Conservation (phyloP, 148 eudicot genomes). For the Rhododendron griersonianum region DNA sequence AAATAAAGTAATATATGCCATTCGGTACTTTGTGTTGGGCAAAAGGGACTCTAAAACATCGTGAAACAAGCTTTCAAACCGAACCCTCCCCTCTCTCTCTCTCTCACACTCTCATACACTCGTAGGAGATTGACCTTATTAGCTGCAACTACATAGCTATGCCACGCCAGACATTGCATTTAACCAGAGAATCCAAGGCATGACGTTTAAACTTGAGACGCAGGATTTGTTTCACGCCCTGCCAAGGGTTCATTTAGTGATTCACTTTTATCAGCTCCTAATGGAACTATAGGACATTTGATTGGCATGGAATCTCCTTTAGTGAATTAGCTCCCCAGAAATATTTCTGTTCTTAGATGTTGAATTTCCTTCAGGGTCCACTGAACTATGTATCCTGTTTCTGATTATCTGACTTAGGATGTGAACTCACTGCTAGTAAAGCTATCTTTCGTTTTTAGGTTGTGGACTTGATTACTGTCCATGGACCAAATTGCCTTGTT, state of each 20-base stretch:
- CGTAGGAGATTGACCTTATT: not conserved
- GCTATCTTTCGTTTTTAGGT: constrained; percentile 35
- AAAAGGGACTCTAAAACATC: not conserved
- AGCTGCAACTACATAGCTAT: not conserved
- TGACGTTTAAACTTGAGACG: not conserved
- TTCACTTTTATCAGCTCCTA: not conserved
- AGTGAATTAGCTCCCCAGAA: not conserved
- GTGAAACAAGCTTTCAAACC: not conserved
- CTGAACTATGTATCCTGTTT: not conserved
- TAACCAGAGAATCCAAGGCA: not conserved
- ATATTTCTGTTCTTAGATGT: not conserved
- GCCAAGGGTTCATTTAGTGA: not conserved
- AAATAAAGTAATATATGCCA: not conserved
- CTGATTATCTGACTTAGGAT: not conserved
- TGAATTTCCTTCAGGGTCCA: not conserved
- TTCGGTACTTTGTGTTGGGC: not conserved
- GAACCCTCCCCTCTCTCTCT: not conserved
- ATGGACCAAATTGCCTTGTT: constrained; percentile 59
- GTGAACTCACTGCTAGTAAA: not conserved
- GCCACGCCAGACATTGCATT: not conserved
- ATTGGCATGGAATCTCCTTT: not conserved
- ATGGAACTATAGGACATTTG: not conserved
- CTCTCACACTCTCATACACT: not conserved
- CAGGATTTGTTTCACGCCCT: not conserved
- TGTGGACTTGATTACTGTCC: constrained; percentile 51